Percentiles rank a stretch among this genome's conserved stretches.
These are phyloP conservation scores for Amanita pallidorosea DNA, from an alignment of 768 basidiomycete species.

Conservation along the genomic window DNA sequence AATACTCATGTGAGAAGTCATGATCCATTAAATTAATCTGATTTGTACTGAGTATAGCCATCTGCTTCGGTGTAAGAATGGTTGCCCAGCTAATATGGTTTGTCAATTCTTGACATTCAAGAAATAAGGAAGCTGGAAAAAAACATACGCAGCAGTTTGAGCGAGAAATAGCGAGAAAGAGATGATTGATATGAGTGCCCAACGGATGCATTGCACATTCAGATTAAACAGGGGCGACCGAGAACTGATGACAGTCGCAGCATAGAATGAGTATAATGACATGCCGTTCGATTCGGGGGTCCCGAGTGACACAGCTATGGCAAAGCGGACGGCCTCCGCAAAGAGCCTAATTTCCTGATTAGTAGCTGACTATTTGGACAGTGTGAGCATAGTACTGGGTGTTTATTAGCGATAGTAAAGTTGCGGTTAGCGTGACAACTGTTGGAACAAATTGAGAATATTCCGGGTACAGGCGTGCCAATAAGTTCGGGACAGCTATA, in stretches of 20 bases:
- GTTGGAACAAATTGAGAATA: neutral
- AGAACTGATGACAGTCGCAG: neutral
- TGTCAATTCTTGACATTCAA: neutral
- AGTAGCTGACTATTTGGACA: neutral
- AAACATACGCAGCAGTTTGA: neutral
- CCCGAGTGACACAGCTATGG: neutral
- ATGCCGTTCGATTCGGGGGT: neutral
- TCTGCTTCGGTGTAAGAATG: neutral
- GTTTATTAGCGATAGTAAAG: neutral
- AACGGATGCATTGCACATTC: neutral
- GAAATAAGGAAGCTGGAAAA: neutral
- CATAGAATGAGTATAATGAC: neutral
- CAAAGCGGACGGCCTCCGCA: neutral
- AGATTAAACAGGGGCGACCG: neutral
- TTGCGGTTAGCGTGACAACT: neutral
- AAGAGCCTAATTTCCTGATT: neutral
- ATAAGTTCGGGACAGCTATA: neutral
- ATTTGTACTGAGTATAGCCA: too few relatives aligned
- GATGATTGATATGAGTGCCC: neutral
- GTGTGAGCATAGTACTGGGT: neutral
- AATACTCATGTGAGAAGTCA: too few relatives aligned
- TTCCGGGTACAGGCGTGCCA: neutral
- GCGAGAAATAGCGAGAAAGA: neutral
- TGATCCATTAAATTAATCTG: too few relatives aligned
- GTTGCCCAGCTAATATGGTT: neutral